Base-by-base conservation (phyloP, 1,284 basidiomycete genomes). In the Naganishia cerealis region DNA sequence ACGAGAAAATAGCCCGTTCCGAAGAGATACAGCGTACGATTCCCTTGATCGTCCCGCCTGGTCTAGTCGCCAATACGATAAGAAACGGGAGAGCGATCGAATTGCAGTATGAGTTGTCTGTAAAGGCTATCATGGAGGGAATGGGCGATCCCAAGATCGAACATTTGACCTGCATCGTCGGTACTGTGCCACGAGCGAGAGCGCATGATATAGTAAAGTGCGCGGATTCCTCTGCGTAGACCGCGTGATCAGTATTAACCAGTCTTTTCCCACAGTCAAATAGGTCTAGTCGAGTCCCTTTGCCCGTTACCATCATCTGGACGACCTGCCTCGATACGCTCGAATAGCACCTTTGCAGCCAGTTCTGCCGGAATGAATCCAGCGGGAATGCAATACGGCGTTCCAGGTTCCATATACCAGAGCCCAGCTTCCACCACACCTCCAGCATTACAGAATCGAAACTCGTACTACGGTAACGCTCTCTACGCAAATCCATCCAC, bases 81-180 rank as follows among this genome's bases (percentile, higher is more conserved):
- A 89, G 86, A 63, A 85, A 88, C 18, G 91, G 90, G 9, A 83
- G 88, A 71, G 87, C 90, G 73, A 88, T 94, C 67, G 89, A 91
- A 76, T 87, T 94, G 63, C 88, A 86, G 0, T 93, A 93, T 78
- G 83, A 86, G 57, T 82, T 93, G 54, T 83, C 83, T 48, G 87
- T 92, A 66, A 90, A 87, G 77, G 91, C 90, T 3, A 82, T 90
- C 54, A 84, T 90, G 79, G 89, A 87, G 24, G 85, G 85, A 6
- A 86, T 86, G 6, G 83, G 86, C 66, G 86, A 86, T 67, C 76
- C 91, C 12, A 81, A 85, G 38, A 85, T 90, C 81, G 87, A 89
- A n/a, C 74, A 76, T 56, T 80, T 94, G 50, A 88, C 65, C 26
- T 79, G 75, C 70, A 73, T 73, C 8, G 73, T 79, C 2, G 79